Evolutionary conservation across 116 monocot species (phyloP).

Genomic region (Dioscorea cayenensis): DNA sequence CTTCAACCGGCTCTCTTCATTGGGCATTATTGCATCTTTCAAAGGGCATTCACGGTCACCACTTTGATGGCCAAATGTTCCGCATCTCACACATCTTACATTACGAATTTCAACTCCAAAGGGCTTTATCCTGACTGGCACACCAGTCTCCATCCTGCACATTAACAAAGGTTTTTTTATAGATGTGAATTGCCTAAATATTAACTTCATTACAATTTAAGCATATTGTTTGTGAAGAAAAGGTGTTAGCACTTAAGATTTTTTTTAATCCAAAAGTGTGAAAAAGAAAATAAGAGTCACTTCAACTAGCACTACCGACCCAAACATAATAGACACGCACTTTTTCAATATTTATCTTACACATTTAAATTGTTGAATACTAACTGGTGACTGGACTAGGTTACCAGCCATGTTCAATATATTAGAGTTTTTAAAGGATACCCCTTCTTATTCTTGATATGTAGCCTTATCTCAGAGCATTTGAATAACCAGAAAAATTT

Average conservation of each 20-base stretch:
- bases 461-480: too few species aligned
- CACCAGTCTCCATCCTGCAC: slow-evolving; percentile 81
- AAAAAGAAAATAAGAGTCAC: neutral
- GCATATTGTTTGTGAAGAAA: neutral
- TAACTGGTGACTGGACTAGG: too few species aligned
- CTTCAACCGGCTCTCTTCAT: slow-evolving; percentile 79
- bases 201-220: neutral
- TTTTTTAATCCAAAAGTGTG: neutral
- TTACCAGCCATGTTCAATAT: too few species aligned
- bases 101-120: slow-evolving; percentile 95
- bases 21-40: slow-evolving; percentile 95
- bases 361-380: too few species aligned
- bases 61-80: slow-evolving; percentile 89
- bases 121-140: slow-evolving; percentile 74
- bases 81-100: slow-evolving; percentile 91
- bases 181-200: neutral
- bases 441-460: too few species aligned
- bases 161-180: neutral
- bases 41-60: slow-evolving; percentile 94
- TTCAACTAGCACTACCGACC: too few species aligned
- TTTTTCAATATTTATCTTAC: too few species aligned
- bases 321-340: too few species aligned
- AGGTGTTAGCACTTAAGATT: neutral
- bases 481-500: too few species aligned
- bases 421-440: too few species aligned